A percentile compares a stretch with the other conserved stretches of the same genome.
Evolutionary conservation across 441 rosid genomes (phyloP).

Genomic region (Gossypium davidsonii): DNA sequence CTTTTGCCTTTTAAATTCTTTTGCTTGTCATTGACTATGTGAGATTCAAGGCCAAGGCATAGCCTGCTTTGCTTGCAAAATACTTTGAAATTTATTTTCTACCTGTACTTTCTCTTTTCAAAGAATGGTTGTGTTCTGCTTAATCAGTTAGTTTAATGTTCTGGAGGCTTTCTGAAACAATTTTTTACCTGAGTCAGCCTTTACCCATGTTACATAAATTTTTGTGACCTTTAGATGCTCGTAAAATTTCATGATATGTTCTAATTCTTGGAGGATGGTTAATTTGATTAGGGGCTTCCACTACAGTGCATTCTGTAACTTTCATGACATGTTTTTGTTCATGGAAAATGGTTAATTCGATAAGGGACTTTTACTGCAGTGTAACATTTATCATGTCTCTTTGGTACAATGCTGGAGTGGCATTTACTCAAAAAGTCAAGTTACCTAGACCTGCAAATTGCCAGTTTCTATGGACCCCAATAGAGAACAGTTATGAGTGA

Average conservation of each 20-base stretch:
- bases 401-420: neutral
- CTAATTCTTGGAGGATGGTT: neutral
- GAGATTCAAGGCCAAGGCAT: slow-evolving; percentile 3
- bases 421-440: neutral
- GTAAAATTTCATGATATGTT: neutral
- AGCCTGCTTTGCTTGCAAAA: neutral
- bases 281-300: neutral
- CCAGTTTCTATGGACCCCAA: neutral
- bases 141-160: neutral
- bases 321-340: neutral
- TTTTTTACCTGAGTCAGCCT: neutral
- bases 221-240: neutral
- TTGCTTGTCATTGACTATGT: neutral
- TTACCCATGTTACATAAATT: neutral
- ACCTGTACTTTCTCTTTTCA: neutral
- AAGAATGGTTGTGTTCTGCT: neutral
- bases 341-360: neutral
- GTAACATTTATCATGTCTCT: neutral
- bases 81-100: neutral
- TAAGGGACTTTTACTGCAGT: neutral
- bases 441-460: neutral
- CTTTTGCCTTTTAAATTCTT: neutral
- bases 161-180: neutral
- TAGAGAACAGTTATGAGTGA: neutral
- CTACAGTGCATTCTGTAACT: neutral